phyloP scores from a whole-genome alignment of 225 moss, liverwort and hornwort genomes.

The Asterella californica region DNA sequence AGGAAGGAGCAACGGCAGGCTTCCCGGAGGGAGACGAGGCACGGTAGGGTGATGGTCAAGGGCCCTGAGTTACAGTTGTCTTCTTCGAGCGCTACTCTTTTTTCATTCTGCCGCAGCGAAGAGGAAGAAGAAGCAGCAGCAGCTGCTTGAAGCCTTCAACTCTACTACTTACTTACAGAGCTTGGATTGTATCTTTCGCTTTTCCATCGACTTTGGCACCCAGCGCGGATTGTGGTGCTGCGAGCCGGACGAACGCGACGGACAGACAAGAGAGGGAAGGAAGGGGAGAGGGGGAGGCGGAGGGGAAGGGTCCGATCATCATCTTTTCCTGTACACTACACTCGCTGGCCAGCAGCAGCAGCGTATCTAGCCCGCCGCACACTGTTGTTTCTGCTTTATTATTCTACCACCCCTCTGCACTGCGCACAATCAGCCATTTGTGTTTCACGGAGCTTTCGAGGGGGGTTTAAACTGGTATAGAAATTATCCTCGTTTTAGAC shows the following conservation, averaged over 20 bases:
- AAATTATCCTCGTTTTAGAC: not conserved
- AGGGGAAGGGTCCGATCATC: not conserved
- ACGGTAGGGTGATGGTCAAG: not conserved
- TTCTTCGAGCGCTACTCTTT: no score
- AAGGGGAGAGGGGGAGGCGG: not conserved
- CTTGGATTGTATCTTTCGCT: not conserved
- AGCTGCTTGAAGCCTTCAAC: not conserved
- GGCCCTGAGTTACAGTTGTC: no score
- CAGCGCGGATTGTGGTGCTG: not conserved
- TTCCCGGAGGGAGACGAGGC: no score
- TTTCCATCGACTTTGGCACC: not conserved
- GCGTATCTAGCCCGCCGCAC: not conserved
- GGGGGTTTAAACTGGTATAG: not conserved
- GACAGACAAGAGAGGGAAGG: not conserved
- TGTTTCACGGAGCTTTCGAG: not conserved
- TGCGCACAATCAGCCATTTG: not conserved
- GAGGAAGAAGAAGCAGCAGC: not conserved
- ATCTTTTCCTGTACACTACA: constrained; percentile 8
- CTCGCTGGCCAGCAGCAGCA: not conserved
- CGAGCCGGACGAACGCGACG: not conserved
- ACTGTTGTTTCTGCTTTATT: not conserved
- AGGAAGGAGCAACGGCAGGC: not conserved
- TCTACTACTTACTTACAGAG: not conserved
- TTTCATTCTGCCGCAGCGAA: not conserved
- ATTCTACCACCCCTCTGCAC: not conserved